Base-by-base conservation (phyloP, 768 basidiomycete genomes). In the Podaxis sp. region DNA sequence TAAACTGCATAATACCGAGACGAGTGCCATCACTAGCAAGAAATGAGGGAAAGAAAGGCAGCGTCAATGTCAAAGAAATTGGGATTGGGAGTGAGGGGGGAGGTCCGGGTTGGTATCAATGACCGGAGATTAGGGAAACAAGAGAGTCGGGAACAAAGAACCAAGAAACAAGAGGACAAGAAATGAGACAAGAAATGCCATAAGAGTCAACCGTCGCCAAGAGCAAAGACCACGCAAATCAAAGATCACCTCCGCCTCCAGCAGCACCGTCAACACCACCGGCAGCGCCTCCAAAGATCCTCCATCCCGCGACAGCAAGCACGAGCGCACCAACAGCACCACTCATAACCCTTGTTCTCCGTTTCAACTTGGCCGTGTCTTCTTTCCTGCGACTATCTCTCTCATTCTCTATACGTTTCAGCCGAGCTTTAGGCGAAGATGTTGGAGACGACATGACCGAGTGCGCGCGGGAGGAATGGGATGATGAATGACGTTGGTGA, bases 361-460 rank as follows among this genome's bases (percentile, higher is more conserved):
- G 75, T 66, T 6, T 68, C 67, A 12, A 72, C 70, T 24, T 76
- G 74, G 55, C 73, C 77, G 62, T 78, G 75, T 74, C 75, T 76
- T 63, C 76, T 74, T 48, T 48, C 33, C 61, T 55, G 2, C 20
- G 7, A n/a, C 44, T 20, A 22, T 46, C n/a, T n/a, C 28, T 17
- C 52, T 22, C 3, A n/a, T 33, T 30, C 1, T 37, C n/a, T 48
- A 37, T 15, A 15, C 2, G 24, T 59, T 49, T 20, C 54, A 12
- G 3, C 22, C 28, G 37, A 20, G 28, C 11, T 15, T 15, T 52
- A 12, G 51, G 38, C 22, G 59, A 41, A 28, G 50, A 30, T 15
- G 17, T 17, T 4, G 59, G 17, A 4, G 58, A 51, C 4, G 58
- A 37, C 20, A 41, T n/a, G 41, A 44, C 15, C 13, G 41, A 17